Conservation (phyloP, 2,329 filamentous ascomycete species). For the Septoria petroselini region DNA sequence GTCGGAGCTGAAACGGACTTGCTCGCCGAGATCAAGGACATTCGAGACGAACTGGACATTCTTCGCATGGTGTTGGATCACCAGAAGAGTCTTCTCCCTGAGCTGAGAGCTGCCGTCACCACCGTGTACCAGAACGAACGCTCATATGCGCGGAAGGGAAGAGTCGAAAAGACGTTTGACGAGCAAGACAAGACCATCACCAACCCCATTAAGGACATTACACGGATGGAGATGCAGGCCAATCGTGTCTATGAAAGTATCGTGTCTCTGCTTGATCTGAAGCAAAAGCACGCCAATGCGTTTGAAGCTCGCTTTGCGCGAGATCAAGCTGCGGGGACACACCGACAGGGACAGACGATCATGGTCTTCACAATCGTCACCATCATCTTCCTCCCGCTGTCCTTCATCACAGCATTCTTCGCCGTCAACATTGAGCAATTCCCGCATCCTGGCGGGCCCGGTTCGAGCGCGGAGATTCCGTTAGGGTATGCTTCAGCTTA, state of each 20-base stretch:
- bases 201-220: constrained; percentile 48
- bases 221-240: constrained; percentile 62
- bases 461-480: constrained; percentile 29
- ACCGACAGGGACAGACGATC: constrained; percentile 55
- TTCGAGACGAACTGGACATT: constrained; percentile 65
- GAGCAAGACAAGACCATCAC: constrained; percentile 59
- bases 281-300: constrained; percentile 67
- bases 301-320: constrained; percentile 62
- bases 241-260: constrained; percentile 59
- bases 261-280: constrained; percentile 62
- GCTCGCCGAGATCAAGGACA: constrained; percentile 63
- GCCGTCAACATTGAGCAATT: constrained; percentile 54
- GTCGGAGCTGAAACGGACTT: constrained; percentile 61
- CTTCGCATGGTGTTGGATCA: constrained; percentile 54
- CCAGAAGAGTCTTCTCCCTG: constrained; percentile 48
- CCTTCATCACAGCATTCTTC: constrained; percentile 56
- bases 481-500: constrained; percentile 53
- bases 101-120: constrained; percentile 47
- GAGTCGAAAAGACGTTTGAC: constrained; percentile 52
- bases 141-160: constrained; percentile 38
- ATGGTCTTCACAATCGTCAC: constrained; percentile 61
- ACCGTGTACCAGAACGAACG: constrained; percentile 40
- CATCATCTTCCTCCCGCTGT: constrained; percentile 56
- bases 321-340: constrained; percentile 60
- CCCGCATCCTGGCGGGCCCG: constrained; percentile 34